A percentile compares a stretch with the other conserved stretches of the same genome.
These are phyloP conservation scores for Cyberlindnera mississippiensis DNA, from an alignment of 805 yeast genomes.

Conservation along the genomic window DNA sequence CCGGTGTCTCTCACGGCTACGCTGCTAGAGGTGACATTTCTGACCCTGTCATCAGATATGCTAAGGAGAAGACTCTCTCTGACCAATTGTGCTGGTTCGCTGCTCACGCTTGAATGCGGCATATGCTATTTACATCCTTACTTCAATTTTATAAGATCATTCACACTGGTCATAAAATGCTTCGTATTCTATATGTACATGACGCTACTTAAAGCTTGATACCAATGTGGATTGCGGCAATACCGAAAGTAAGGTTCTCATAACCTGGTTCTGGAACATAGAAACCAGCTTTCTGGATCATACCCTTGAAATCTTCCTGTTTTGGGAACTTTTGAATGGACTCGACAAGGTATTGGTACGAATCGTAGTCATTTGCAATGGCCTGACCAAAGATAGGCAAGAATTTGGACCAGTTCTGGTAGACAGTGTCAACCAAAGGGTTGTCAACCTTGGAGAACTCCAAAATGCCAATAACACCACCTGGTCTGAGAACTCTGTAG, in stretches of 20 bases:
- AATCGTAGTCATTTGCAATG: slow-evolving; percentile 91
- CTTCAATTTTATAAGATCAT: too few species aligned
- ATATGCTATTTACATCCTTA: too few species aligned
- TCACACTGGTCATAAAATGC: too few species aligned
- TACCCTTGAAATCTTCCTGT: slow-evolving; percentile 83
- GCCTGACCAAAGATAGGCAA: slow-evolving; percentile 95
- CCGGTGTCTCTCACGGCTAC: slow-evolving; percentile 73
- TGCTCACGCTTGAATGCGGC: too few species aligned
- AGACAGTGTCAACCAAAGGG: slow-evolving; percentile 65
- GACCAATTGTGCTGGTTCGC: slow-evolving; percentile 33
- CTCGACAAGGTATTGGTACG: slow-evolving; percentile 94
- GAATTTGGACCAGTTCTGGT: slow-evolving; percentile 83
- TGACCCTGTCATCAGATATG: slow-evolving; percentile 50
- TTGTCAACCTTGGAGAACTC: slow-evolving; percentile 92
- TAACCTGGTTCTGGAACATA: slow-evolving; percentile 87
- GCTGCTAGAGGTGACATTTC: slow-evolving; percentile 71
- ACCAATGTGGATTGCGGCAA: slow-evolving; percentile 94
- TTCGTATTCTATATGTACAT: background rate
- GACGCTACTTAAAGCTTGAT: slow-evolving; percentile 60
- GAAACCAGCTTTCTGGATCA: slow-evolving; percentile 96
- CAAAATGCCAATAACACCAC: slow-evolving; percentile 95
- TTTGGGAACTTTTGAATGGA: slow-evolving; percentile 88
- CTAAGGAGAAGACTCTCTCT: slow-evolving; percentile 59
- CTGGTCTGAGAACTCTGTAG: slow-evolving; percentile 91
- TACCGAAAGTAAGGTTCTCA: slow-evolving; percentile 91